Conservation (phyloP, 352 stramenopile species). For the Globisporangium cystogenes region DNA sequence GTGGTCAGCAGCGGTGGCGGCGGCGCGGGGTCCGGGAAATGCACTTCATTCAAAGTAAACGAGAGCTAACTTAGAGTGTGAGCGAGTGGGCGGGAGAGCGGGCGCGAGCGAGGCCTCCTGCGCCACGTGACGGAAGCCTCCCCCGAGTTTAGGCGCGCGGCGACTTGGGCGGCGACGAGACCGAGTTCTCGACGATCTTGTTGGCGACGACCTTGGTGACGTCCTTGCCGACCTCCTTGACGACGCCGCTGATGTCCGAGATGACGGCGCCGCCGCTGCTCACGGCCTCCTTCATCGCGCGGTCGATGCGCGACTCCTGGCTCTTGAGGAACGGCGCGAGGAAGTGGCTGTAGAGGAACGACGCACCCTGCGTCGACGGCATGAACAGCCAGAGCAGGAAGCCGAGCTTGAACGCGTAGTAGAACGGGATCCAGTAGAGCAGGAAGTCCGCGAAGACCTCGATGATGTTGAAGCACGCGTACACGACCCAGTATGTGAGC, state of each 20-base stretch:
- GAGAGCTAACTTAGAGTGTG: constrained; percentile 1
- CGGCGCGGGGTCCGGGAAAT: background rate
- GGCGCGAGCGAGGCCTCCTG: background rate
- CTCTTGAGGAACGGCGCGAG: constrained; percentile 83
- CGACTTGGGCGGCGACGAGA: constrained; percentile 22
- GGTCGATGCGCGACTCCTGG: constrained; percentile 80
- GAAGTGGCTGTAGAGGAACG: constrained; percentile 95
- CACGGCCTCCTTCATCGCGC: constrained; percentile 79
- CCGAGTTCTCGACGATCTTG: constrained; percentile 66
- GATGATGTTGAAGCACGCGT: constrained; percentile 96
- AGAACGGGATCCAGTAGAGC: constrained; percentile 98
- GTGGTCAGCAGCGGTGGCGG: too few species aligned
- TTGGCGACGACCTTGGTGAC: constrained; percentile 67
- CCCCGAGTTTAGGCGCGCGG: constrained; percentile 7
- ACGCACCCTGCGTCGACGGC: constrained; percentile 93
- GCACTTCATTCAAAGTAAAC: constrained; percentile 1
- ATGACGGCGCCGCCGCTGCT: constrained; percentile 71
- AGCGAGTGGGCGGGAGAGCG: background rate
- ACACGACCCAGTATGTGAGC: constrained; percentile 98
- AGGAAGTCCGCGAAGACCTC: constrained; percentile 96
- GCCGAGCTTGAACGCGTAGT: constrained; percentile 97
- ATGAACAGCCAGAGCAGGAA: constrained; percentile 98
- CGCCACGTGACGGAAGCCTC: constrained; percentile 5
- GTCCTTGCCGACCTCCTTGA: constrained; percentile 70
- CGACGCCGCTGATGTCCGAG: constrained; percentile 68